Percentiles rank a stretch among this genome's conserved stretches.
phyloP scores from a whole-genome alignment of 176 grass and related monocot species.

The Leersia perrieri region DNA sequence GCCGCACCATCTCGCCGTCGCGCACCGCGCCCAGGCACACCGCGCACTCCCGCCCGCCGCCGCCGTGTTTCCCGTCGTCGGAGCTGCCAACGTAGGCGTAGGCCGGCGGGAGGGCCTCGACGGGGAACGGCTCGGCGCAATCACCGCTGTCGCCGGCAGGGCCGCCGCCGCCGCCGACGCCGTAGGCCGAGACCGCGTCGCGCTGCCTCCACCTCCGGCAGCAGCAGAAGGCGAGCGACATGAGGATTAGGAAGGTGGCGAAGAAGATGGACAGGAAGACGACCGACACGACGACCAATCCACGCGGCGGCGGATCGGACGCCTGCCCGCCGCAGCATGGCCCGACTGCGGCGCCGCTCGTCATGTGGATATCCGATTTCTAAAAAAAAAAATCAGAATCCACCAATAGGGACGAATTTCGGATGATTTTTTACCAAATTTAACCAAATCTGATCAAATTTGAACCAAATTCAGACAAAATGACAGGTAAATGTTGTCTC shows the following conservation, averaged over 20 bases:
- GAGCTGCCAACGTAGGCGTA: not conserved
- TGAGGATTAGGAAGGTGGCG: not conserved
- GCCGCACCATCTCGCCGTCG: conserved; percentile 43
- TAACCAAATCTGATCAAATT: too few relatives aligned
- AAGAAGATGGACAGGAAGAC: not conserved
- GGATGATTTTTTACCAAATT: too few relatives aligned
- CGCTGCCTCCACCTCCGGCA: not conserved
- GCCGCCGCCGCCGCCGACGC: not conserved
- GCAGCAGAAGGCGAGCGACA: not conserved
- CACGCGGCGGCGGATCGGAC: not conserved
- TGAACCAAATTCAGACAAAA: too few relatives aligned
- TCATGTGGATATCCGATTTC: too few relatives aligned
- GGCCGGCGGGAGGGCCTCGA: not conserved
- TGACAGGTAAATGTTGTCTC: too few relatives aligned
- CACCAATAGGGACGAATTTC: too few relatives aligned
- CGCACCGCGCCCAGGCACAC: conserved; percentile 33
- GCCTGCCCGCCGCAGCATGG: not conserved
- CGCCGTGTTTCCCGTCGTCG: too few relatives aligned
- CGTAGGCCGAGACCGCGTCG: not conserved
- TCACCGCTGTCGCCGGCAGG: not conserved
- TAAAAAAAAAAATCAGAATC: too few relatives aligned
- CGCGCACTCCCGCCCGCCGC: not conserved
- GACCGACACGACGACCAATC: not conserved
- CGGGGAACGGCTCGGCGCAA: not conserved
- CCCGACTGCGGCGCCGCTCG: not conserved